Percentiles rank a stretch among this genome's conserved stretches.
phyloP scores from a whole-genome alignment of 1,284 basidiomycete genomes.

The Sanguinoderma infundibulare region DNA sequence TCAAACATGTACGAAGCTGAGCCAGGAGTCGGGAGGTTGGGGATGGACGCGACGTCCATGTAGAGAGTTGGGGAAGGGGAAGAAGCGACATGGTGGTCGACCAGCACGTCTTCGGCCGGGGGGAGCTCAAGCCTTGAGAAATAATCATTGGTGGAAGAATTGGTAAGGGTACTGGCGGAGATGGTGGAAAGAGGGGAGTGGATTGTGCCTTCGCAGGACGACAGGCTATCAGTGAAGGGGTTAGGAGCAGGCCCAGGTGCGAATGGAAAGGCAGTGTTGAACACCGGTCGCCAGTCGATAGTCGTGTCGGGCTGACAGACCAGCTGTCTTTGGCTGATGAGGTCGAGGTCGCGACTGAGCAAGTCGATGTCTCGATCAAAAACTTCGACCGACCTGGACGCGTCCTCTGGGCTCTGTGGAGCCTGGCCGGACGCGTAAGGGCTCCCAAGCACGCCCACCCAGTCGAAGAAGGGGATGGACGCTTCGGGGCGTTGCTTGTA shows the following conservation, averaged over 20 bases:
- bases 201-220: not conserved
- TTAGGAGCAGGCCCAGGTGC: not conserved
- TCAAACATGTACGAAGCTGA: not conserved
- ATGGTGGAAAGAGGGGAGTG: not conserved
- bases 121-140: not conserved
- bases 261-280: not conserved
- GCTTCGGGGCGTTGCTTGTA: not conserved
- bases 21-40: not conserved
- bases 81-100: not conserved
- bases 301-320: not conserved
- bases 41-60: not conserved
- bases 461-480: not conserved
- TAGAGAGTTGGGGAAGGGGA: not conserved
- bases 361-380: conserved; percentile 7
- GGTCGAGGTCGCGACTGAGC: not conserved
- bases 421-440: not conserved
- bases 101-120: not conserved
- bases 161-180: not conserved
- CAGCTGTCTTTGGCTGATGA: not conserved
- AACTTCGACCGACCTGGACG: not conserved
- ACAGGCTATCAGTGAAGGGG: not conserved
- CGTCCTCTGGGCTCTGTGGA: not conserved
- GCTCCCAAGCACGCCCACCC: conserved; percentile 1
- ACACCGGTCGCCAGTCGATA: not conserved
- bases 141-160: not conserved